Conservation (phyloP, 2,329 filamentous ascomycete genomes). For the Furcasterigmium furcatum region DNA sequence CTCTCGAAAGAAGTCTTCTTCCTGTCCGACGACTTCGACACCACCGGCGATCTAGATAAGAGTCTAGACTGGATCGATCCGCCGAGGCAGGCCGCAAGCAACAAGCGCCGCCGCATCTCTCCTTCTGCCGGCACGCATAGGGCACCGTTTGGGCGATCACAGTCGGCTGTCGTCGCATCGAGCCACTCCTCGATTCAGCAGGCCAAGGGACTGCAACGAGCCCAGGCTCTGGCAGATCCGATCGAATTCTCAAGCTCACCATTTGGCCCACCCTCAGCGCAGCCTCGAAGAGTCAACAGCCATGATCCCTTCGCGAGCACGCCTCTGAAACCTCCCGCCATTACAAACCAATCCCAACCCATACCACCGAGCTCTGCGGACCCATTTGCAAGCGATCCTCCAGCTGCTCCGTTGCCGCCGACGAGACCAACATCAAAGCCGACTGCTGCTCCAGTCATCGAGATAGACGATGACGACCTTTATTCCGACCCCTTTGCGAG, state of each 20-base stretch:
- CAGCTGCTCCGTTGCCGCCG: neutral
- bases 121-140: slow-evolving; percentile 3
- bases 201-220: neutral
- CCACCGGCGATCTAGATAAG: slow-evolving; percentile 29
- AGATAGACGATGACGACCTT: slow-evolving; percentile 5
- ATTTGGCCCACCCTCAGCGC: slow-evolving; percentile 7
- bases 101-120: slow-evolving; percentile 22
- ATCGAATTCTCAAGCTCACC: slow-evolving; percentile 36
- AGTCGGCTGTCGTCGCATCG: neutral
- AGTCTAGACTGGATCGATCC: neutral
- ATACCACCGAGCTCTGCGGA: slow-evolving; percentile 11
- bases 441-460: neutral
- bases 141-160: neutral
- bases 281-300: neutral
- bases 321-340: neutral
- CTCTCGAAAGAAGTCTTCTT: slow-evolving; percentile 22
- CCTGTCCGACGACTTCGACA: slow-evolving; percentile 38
- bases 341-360: neutral
- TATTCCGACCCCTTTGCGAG: slow-evolving; percentile 3
- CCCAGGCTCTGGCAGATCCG: slow-evolving; percentile 9
- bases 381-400: slow-evolving; percentile 18
- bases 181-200: neutral
- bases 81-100: slow-evolving; percentile 13
- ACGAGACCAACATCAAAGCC: slow-evolving; percentile 1
- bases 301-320: slow-evolving; percentile 18